These are phyloP conservation scores for Dispira parvispora DNA, from an alignment of 192 early-diverging fungal species.

Conservation along the genomic window DNA sequence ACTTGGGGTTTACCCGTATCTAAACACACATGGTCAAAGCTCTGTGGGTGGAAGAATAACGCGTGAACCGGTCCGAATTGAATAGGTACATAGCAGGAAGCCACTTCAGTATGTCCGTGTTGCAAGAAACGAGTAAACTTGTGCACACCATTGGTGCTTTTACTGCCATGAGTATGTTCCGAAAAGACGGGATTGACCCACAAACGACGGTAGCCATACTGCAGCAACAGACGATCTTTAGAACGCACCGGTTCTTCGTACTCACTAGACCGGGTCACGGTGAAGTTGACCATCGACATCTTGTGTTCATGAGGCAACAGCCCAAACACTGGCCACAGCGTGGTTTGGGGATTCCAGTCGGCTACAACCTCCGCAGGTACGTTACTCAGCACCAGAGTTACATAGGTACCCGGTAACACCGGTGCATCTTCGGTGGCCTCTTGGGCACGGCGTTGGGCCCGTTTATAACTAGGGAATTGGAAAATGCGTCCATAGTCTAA, in stretches of 20 bases:
- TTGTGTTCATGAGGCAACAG: slow-evolving; percentile 89
- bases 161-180: slow-evolving; percentile 58
- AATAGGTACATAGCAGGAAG: slow-evolving; percentile 83
- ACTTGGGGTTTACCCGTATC: neutral
- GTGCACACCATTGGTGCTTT: slow-evolving; percentile 78
- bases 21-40: slow-evolving; percentile 5
- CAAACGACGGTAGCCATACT: slow-evolving; percentile 80
- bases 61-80: slow-evolving; percentile 75
- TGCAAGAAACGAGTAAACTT: slow-evolving; percentile 89
- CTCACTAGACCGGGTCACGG: slow-evolving; percentile 49
- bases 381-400: slow-evolving; percentile 57
- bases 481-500: slow-evolving; percentile 92
- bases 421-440: slow-evolving; percentile 26
- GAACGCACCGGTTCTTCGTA: slow-evolving; percentile 70
- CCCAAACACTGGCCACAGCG: slow-evolving; percentile 42
- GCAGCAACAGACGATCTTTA: slow-evolving; percentile 81
- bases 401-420: slow-evolving; percentile 44
- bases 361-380: slow-evolving; percentile 24
- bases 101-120: slow-evolving; percentile 50
- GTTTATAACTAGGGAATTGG: slow-evolving; percentile 79
- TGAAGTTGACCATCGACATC: slow-evolving; percentile 73
- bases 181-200: slow-evolving; percentile 77
- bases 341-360: slow-evolving; percentile 12
- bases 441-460: slow-evolving; percentile 63
- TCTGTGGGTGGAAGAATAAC: slow-evolving; percentile 53